Evolutionary conservation across 2,329 filamentous ascomycete species (phyloP).

Genomic region (Oidium heveae): DNA sequence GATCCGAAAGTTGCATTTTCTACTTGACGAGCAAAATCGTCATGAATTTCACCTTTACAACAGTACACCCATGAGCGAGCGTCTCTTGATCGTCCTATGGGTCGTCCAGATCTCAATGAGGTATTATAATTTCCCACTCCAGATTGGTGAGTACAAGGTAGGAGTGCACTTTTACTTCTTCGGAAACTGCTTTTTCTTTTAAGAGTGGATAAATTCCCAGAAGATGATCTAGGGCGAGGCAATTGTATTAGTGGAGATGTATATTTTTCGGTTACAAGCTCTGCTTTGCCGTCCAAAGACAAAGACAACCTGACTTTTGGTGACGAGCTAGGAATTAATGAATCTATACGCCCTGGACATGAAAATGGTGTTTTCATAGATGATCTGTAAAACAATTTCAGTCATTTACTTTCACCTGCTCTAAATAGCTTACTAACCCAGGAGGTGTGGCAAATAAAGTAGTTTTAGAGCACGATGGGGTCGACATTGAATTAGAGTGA

Average conservation of each 20-base stretch:
- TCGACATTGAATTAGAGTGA: conserved; percentile 24
- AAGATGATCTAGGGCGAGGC: conserved; percentile 21
- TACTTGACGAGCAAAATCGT: conserved; percentile 56
- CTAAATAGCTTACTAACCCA: conserved; percentile 16
- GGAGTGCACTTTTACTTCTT: conserved; percentile 41
- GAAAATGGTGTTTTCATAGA: conserved; percentile 9
- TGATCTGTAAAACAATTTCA: conserved; percentile 4
- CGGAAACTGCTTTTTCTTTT: conserved; percentile 29
- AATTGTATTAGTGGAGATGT: conserved; percentile 33
- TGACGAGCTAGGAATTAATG: conserved; percentile 6
- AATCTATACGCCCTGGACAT: conserved; percentile 10
- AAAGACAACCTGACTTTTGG: conserved; percentile 47
- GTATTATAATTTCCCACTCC: conserved; percentile 20
- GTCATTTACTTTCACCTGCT: neutral
- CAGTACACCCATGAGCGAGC: conserved; percentile 80
- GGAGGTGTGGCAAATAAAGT: conserved; percentile 16
- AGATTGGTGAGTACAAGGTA: conserved; percentile 30
- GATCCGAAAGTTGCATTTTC: conserved; percentile 61
- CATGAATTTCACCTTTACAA: conserved; percentile 56
- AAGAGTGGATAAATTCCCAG: conserved; percentile 18
- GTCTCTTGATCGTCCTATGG: conserved; percentile 57
- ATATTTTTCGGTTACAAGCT: conserved; percentile 45
- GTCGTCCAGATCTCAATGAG: conserved; percentile 23
- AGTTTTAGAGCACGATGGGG: conserved; percentile 16
- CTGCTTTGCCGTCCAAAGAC: conserved; percentile 76